phyloP scores from a whole-genome alignment of 1,284 basidiomycete species.

The Malassezia yamatoensis region DNA sequence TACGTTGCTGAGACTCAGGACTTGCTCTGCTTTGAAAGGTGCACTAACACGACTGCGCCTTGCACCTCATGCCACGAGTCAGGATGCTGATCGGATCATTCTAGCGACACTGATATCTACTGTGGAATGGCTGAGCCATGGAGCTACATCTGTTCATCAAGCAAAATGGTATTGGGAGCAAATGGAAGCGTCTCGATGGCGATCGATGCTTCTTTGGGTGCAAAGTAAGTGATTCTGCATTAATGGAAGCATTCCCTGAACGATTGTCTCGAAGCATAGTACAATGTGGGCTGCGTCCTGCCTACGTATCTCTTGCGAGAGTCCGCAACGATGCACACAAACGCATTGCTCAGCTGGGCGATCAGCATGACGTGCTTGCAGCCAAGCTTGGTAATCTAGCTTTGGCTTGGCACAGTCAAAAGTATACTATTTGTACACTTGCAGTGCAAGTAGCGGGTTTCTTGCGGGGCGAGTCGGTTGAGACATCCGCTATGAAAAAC shows the following conservation, averaged over 20 bases:
- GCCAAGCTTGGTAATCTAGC: slow-evolving; percentile 10
- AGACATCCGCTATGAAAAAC: neutral
- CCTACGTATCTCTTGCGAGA: neutral
- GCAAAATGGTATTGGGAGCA: slow-evolving; percentile 8
- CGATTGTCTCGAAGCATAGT: neutral
- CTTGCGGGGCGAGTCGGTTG: neutral
- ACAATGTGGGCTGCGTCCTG: neutral
- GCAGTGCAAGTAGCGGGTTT: neutral
- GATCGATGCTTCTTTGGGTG: slow-evolving; percentile 1
- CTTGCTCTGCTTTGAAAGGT: slow-evolving; percentile 6
- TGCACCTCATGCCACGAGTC: neutral
- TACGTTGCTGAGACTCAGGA: slow-evolving; percentile 7
- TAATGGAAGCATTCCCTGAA: slow-evolving; percentile 3
- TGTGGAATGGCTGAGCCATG: neutral
- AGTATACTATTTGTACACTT: neutral
- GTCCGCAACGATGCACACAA: neutral
- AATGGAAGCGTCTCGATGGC: neutral
- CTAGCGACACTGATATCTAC: slow-evolving; percentile 6
- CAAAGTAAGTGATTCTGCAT: slow-evolving; percentile 5
- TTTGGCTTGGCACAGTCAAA: slow-evolving; percentile 1
- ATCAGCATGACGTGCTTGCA: slow-evolving; percentile 3
- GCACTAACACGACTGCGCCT: slow-evolving; percentile 12
- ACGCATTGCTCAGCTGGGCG: neutral
- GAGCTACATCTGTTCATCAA: slow-evolving; percentile 1
- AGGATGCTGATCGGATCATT: slow-evolving; percentile 12